phyloP scores from a whole-genome alignment of 345 rosid genomes.

The sweet orange (Citrus sinensis) region DNA sequence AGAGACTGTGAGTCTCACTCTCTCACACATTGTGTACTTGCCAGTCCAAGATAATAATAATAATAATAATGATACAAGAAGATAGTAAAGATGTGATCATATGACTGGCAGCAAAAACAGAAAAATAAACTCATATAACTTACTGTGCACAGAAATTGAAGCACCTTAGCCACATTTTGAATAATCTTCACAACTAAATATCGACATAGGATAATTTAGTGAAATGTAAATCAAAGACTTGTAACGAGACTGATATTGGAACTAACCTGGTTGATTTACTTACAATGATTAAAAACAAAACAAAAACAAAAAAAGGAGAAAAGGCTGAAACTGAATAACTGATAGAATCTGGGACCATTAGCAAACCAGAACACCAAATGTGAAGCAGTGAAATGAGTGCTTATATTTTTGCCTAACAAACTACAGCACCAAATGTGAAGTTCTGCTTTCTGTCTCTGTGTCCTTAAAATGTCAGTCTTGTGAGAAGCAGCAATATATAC shows the following conservation, averaged over 20 bases:
- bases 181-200: too few relatives aligned
- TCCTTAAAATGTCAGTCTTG: conserved; percentile 14
- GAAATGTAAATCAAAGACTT: too few relatives aligned
- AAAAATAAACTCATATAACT: too few relatives aligned
- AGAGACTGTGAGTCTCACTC: too few relatives aligned
- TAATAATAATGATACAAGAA: too few relatives aligned
- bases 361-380: conserved; percentile 4
- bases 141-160: too few relatives aligned
- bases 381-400: not conserved
- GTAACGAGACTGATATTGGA: not conserved
- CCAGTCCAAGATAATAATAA: too few relatives aligned
- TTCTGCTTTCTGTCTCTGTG: conserved; percentile 23
- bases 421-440: conserved; percentile 7
- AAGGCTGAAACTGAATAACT: not conserved
- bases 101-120: too few relatives aligned
- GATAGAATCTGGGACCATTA: not conserved
- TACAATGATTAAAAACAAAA: not conserved
- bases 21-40: too few relatives aligned
- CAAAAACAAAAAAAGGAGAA: not conserved
- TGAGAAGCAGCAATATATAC: conserved; percentile 28
- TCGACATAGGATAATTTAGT: too few relatives aligned
- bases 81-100: too few relatives aligned
- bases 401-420: conserved; percentile 12
- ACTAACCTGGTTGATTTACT: not conserved
- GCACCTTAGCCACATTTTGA: too few relatives aligned